phyloP scores from a whole-genome alignment of 352 stramenopile species.

The Globisporangium spiculum region DNA sequence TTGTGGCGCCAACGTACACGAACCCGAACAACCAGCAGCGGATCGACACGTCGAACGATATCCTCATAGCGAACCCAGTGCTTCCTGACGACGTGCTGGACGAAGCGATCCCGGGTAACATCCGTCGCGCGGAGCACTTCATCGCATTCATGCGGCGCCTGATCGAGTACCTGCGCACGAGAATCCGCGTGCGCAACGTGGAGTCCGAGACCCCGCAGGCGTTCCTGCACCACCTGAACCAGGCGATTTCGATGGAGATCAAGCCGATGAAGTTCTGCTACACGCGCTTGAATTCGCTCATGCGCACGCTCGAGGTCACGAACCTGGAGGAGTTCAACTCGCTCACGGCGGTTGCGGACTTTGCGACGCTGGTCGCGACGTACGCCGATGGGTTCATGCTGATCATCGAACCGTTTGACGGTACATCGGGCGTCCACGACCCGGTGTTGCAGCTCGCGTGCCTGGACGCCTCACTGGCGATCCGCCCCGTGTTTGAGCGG shows the following conservation, averaged over 20 bases:
- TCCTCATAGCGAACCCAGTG: slow-evolving; percentile 77
- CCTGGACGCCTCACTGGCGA: slow-evolving; percentile 96
- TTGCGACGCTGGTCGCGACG: slow-evolving; percentile 95
- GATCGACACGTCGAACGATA: slow-evolving; percentile 59
- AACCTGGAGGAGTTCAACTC: slow-evolving; percentile 97
- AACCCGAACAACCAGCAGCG: slow-evolving; percentile 34
- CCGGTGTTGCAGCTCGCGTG: slow-evolving; percentile 93
- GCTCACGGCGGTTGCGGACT: slow-evolving; percentile 95
- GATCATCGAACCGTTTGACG: slow-evolving; percentile 95
- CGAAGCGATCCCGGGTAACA: slow-evolving; percentile 97
- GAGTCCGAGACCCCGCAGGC: slow-evolving; percentile 95
- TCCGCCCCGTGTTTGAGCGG: slow-evolving; percentile 97
- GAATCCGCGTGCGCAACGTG: slow-evolving; percentile 86
- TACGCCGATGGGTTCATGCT: slow-evolving; percentile 98
- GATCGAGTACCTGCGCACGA: slow-evolving; percentile 91
- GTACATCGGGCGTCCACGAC: slow-evolving; percentile 72
- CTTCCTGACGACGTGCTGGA: slow-evolving; percentile 93
- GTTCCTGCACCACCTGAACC: slow-evolving; percentile 94
- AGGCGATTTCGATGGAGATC: slow-evolving; percentile 93
- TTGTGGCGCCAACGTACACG: slow-evolving; percentile 53
- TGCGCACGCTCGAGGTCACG: slow-evolving; percentile 95
- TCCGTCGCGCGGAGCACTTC: slow-evolving; percentile 97
- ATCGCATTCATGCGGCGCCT: slow-evolving; percentile 97
- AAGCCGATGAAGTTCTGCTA: slow-evolving; percentile 98
- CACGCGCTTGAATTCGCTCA: slow-evolving; percentile 94